Evolutionary conservation across 768 basidiomycete species (phyloP).

Genomic region (Coprinopsis sp.): DNA sequence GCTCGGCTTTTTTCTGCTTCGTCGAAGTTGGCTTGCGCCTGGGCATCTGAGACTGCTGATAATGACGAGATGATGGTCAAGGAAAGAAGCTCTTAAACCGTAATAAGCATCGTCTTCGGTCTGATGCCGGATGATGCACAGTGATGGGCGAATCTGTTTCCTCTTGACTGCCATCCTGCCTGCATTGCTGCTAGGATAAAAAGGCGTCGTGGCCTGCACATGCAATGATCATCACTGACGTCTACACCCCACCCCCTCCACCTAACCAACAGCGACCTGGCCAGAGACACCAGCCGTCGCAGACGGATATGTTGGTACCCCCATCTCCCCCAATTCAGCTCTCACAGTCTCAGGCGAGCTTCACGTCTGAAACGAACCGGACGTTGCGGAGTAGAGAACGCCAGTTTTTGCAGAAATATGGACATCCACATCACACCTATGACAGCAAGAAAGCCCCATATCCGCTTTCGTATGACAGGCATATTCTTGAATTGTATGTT

Average conservation of each 20-base stretch:
- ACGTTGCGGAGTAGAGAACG: conserved; percentile 45
- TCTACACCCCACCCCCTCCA: no score
- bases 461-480: conserved; percentile 65
- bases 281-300: no score
- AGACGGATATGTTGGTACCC: no score
- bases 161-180: no score
- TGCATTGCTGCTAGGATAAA: no score
- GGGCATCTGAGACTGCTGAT: conserved; percentile 26
- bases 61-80: not conserved
- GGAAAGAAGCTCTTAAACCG: no score
- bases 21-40: conserved; percentile 54
- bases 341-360: conserved; percentile 15
- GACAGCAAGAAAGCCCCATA: conserved; percentile 77
- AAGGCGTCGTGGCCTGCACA: no score
- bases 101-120: no score
- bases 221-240: no score
- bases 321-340: conserved; percentile 2
- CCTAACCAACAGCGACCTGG: no score
- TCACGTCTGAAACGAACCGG: conserved; percentile 34
- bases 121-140: no score
- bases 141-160: no score
- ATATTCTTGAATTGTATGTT: conserved; percentile 65
- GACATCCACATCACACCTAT: conserved; percentile 61
- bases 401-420: conserved; percentile 55
- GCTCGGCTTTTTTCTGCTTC: conserved; percentile 66